Conservation (phyloP, 768 basidiomycete genomes). For the Cyclocybe cylindracea region DNA sequence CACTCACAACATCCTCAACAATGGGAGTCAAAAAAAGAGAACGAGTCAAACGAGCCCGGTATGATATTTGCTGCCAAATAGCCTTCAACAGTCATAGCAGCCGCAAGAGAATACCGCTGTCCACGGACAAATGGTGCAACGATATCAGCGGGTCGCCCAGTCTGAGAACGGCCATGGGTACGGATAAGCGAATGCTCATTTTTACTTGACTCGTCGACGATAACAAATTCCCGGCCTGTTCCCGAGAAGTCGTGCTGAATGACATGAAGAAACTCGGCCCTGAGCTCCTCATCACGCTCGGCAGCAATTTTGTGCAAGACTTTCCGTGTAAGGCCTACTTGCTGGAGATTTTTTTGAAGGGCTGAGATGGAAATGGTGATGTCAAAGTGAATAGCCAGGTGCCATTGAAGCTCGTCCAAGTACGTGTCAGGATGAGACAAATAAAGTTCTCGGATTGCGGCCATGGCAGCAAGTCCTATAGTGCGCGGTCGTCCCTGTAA, state of each 20-base stretch:
- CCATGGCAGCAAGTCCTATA: conserved; percentile 16
- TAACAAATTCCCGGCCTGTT: conserved; percentile 15
- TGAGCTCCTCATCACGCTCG: conserved; percentile 17
- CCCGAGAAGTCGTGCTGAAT: conserved; percentile 8
- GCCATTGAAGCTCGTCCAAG: conserved; percentile 21
- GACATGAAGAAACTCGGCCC: conserved; percentile 5
- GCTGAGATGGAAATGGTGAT: conserved; percentile 18
- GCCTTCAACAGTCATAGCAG: conserved; percentile 33
- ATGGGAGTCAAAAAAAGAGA: conserved; percentile 38
- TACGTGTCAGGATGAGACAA: conserved; percentile 11
- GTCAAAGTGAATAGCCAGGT: conserved; percentile 20
- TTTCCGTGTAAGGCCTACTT: conserved; percentile 70
- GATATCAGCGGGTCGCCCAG: conserved; percentile 23
- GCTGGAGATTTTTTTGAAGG: conserved; percentile 65
- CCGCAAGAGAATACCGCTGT: conserved; percentile 30
- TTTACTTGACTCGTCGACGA: conserved; percentile 30
- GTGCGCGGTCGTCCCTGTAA: conserved; percentile 17
- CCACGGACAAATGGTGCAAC: conserved; percentile 25
- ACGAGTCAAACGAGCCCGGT: conserved; percentile 32
- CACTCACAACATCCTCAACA: conserved; percentile 32
- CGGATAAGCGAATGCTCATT: conserved; percentile 26
- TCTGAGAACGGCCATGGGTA: conserved; percentile 25
- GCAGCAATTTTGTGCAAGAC: conserved; percentile 38
- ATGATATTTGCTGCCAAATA: conserved; percentile 33
- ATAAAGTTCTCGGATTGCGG: conserved; percentile 19